These are phyloP conservation scores for Heliophila coronopifolia DNA, from an alignment of 441 rosid species.

Conservation along the genomic window DNA sequence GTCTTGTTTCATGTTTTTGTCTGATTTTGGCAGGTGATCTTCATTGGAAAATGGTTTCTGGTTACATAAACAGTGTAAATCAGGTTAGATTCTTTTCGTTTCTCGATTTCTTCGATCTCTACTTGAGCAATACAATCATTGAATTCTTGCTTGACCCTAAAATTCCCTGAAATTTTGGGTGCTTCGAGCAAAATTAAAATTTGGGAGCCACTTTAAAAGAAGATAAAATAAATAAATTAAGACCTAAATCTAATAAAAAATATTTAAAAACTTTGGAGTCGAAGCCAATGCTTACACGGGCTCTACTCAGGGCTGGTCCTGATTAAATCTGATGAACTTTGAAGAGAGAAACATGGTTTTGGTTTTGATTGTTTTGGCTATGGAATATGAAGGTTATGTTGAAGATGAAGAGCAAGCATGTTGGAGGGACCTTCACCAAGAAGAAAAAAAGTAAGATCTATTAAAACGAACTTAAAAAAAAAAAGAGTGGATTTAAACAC, in stretches of 20 bases:
- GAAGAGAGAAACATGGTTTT: no score
- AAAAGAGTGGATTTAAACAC: no score
- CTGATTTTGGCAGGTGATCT: slow-evolving; percentile 56
- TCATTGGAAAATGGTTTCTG: slow-evolving; percentile 84
- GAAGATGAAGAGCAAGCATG: slow-evolving; percentile 94
- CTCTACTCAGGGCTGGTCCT: slow-evolving; percentile 5
- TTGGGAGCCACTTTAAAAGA: no score
- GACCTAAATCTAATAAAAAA: no score
- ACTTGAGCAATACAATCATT: not conserved
- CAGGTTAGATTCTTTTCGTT: slow-evolving; percentile 38
- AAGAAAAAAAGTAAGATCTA: slow-evolving; percentile 86
- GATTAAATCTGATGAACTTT: no score
- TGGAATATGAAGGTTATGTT: slow-evolving; percentile 46
- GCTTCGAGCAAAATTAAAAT: no score
- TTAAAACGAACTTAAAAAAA: no score
- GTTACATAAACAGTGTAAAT: slow-evolving; percentile 58
- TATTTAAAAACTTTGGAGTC: no score
- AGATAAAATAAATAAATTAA: not conserved
- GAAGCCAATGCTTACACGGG: no score
- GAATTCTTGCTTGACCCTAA: no score
- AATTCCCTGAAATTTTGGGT: no score
- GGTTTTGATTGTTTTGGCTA: slow-evolving; percentile 9
- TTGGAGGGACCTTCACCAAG: slow-evolving; percentile 87
- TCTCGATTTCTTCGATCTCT: slow-evolving; percentile 1
- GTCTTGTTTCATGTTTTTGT: slow-evolving; percentile 10